A percentile compares a stretch with the other conserved stretches of the same genome.
Conservation (phyloP, 2,329 filamentous ascomycete species). For the Xylariaceae sp. region DNA sequence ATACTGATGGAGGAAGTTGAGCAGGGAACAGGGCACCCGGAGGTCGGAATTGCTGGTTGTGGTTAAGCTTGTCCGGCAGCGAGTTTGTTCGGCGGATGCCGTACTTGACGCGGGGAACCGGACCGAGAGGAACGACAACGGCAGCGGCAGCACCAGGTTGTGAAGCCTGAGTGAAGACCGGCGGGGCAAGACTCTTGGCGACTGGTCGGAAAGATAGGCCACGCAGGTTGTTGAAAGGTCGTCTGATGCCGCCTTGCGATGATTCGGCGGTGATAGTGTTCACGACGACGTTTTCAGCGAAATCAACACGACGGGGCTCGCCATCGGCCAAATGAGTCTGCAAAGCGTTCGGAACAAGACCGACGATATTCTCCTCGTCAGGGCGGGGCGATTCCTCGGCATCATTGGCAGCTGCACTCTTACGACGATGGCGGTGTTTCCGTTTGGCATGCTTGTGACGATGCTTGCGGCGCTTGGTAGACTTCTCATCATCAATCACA, state of each 20-base stretch:
- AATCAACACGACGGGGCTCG: slow-evolving; percentile 54
- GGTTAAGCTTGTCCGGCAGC: slow-evolving; percentile 62
- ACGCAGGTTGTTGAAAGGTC: slow-evolving; percentile 52
- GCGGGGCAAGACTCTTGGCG: slow-evolving; percentile 63
- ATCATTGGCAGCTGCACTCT: slow-evolving; percentile 21
- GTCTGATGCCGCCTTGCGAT: slow-evolving; percentile 29
- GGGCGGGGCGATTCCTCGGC: slow-evolving; percentile 20
- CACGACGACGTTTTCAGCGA: slow-evolving; percentile 37
- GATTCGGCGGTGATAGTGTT: slow-evolving; percentile 28
- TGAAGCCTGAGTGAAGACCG: slow-evolving; percentile 56
- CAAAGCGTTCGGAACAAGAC: slow-evolving; percentile 21
- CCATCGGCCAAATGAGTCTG: slow-evolving; percentile 27
- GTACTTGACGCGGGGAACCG: slow-evolving; percentile 53
- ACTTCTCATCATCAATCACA: slow-evolving; percentile 37
- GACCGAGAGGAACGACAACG: slow-evolving; percentile 36
- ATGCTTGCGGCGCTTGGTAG: slow-evolving; percentile 37
- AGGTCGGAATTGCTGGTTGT: slow-evolving; percentile 37
- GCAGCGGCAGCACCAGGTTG: slow-evolving; percentile 27
- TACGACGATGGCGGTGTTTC: slow-evolving; percentile 36
- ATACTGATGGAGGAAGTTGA: slow-evolving; percentile 38
- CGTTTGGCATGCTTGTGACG: slow-evolving; percentile 41
- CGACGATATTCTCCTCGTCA: slow-evolving; percentile 32
- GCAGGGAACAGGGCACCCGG: slow-evolving; percentile 48
- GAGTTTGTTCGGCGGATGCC: slow-evolving; percentile 71
- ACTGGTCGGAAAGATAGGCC: slow-evolving; percentile 57